Base-by-base conservation (phyloP, 2,329 filamentous ascomycete genomes). In the Fusarium lateritium region DNA sequence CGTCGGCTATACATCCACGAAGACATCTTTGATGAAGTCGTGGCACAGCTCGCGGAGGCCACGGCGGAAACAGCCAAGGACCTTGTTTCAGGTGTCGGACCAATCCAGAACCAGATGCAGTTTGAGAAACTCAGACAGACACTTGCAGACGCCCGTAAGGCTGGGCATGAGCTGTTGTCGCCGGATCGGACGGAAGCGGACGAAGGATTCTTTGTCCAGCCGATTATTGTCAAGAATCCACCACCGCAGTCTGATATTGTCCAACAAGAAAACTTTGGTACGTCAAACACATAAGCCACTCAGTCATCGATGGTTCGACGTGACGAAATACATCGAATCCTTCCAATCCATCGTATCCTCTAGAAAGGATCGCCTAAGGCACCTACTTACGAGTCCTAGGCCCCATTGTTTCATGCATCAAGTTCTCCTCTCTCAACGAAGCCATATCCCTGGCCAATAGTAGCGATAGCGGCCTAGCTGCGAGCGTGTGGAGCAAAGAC, bases 251-350 rank as follows among this genome's bases (percentile, higher is more conserved):
- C 54, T 21, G n/a, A 52, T 3, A 34, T 43, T 7, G 36, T 34
- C 11, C 54, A 56, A 28, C 45, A 56, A 5, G 54, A 56, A 11
- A 56, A 56, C 9, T 56, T 56, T 56, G 54, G 54, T 56, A 52
- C 45, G 54, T 56, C 47, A 51, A 7, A 19, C 31, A 33, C 10
- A 33, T 11, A 10, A 33, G 31, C 4, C 31, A 33, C 14, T 33
- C 11, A 14, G 31, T 11, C 14, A 33, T 33, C 31, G 11, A 33
- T 33, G 31, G 31, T 33, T 33, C 31, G 31, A 33, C 14, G 31
- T 33, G 31, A 33, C 14, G 14, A 33, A 11, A 6, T 10, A 10
- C 31, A 33, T 33, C 11, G 31, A 33, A 33, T 33, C 31, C 31
- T 33, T 33, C 24, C 31, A 33, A 33, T 11, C 31, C 14, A 33